Evolutionary conservation across 208 protist genomes (phyloP).

Genomic region (Leishmania tarentolae): DNA sequence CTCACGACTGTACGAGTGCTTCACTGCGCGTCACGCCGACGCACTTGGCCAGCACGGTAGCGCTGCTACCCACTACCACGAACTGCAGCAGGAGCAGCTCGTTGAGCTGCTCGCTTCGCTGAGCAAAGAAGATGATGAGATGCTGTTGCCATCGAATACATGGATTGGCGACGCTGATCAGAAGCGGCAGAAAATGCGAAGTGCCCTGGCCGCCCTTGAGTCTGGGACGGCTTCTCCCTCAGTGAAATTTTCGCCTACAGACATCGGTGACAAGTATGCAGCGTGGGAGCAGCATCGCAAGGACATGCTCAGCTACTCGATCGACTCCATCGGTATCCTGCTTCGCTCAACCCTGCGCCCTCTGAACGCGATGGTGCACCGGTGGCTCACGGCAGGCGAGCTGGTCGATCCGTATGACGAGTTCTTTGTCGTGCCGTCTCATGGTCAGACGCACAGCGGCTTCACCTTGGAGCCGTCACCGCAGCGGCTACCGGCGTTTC

Average conservation of each 20-base stretch:
- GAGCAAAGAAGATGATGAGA: constrained; percentile 1
- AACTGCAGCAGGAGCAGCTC: constrained; percentile 19
- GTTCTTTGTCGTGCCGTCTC: constrained; percentile 84
- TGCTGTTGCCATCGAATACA: neutral
- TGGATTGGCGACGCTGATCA: neutral
- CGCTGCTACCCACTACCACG: constrained; percentile 14
- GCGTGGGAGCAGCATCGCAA: constrained; percentile 21
- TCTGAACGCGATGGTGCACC: constrained; percentile 59
- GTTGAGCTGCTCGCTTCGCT: neutral
- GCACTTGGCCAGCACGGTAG: constrained; percentile 31
- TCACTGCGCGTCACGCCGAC: constrained; percentile 35
- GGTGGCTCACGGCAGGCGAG: constrained; percentile 67
- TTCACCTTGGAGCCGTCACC: constrained; percentile 65
- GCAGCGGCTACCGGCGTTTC: constrained; percentile 73
- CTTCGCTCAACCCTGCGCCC: constrained; percentile 56
- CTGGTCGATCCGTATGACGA: constrained; percentile 76
- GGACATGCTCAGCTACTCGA: constrained; percentile 24
- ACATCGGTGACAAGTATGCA: neutral
- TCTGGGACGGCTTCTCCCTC: neutral
- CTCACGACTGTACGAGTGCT: constrained; percentile 52
- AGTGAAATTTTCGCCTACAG: neutral
- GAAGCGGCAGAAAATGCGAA: neutral
- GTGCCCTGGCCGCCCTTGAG: neutral
- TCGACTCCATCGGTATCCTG: constrained; percentile 64
- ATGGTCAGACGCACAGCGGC: constrained; percentile 57